phyloP scores from a whole-genome alignment of 2,329 filamentous ascomycete species.

The Hymenoscyphus repandus region DNA sequence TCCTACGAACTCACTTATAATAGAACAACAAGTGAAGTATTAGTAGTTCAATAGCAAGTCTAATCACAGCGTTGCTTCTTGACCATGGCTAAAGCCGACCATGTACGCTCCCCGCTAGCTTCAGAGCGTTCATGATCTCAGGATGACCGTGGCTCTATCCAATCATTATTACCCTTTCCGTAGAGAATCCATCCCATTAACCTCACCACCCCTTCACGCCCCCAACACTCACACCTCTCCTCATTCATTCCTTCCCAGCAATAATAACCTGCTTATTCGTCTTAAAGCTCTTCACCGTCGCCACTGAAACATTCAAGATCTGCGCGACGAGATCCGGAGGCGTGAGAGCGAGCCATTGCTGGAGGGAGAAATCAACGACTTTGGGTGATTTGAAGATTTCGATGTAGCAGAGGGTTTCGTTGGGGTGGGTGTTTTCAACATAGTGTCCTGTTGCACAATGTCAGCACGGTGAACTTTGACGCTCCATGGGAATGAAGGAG shows the following conservation, averaged over 20 bases:
- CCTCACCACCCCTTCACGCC: no score
- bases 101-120: no score
- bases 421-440: constrained; percentile 68
- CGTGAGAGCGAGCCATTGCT: constrained; percentile 69
- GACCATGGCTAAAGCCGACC: no score
- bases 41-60: no score
- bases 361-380: constrained; percentile 67
- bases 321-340: constrained; percentile 2
- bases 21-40: no score
- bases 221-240: no score
- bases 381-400: constrained; percentile 67
- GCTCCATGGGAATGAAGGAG: background rate
- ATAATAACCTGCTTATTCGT: constrained; percentile 51
- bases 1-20: no score
- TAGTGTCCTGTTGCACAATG: constrained; percentile 69
- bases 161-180: no score
- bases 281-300: constrained; percentile 1
- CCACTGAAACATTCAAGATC: constrained; percentile 4
- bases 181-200: no score
- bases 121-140: no score
- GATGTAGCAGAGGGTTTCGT: constrained; percentile 53
- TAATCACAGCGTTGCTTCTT: no score
- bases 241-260: background rate
- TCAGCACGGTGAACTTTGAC: background rate
- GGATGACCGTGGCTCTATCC: no score